Percentiles rank a stretch among this genome's conserved stretches.
Evolutionary conservation across 352 stramenopile species (phyloP).

Genomic region (Aphanomyces invadans): DNA sequence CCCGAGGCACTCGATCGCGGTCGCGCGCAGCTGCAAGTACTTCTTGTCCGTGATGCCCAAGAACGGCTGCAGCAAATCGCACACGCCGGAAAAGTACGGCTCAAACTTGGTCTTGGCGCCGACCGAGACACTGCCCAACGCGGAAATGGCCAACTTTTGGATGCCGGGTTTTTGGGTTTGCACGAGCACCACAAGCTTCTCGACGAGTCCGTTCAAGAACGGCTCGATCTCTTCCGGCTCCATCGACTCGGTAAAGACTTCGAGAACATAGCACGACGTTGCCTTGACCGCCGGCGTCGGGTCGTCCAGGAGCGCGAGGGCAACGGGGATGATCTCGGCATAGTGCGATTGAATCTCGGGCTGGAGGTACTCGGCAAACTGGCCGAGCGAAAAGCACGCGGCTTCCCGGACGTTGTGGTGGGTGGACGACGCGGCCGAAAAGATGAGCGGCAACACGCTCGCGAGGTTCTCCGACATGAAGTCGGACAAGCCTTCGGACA

Average conservation of each 20-base stretch:
- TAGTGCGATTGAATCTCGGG: slow-evolving; percentile 94
- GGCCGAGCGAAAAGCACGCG: slow-evolving; percentile 96
- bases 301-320: slow-evolving; percentile 94
- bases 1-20: slow-evolving; percentile 96
- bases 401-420: slow-evolving; percentile 94
- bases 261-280: slow-evolving; percentile 95
- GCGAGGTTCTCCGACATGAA: slow-evolving; percentile 92
- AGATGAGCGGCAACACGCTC: slow-evolving; percentile 89
- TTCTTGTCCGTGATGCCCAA: slow-evolving; percentile 90
- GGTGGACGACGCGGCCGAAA: slow-evolving; percentile 82
- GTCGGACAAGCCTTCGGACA: slow-evolving; percentile 94
- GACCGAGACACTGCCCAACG: slow-evolving; percentile 93
- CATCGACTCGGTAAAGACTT: slow-evolving; percentile 98
- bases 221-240: slow-evolving; percentile 91
- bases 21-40: slow-evolving; percentile 89
- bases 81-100: slow-evolving; percentile 90
- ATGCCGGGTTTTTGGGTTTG: slow-evolving; percentile 87
- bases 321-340: slow-evolving; percentile 93
- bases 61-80: slow-evolving; percentile 78
- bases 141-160: slow-evolving; percentile 97
- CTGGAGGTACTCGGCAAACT: slow-evolving; percentile 98
- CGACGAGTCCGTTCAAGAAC: slow-evolving; percentile 92
- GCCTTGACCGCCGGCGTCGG: slow-evolving; percentile 89
- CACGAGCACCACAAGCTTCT: slow-evolving; percentile 92
- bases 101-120: slow-evolving; percentile 95